phyloP scores from a whole-genome alignment of 345 rosid genomes.

The Pugionium dolabratum region DNA sequence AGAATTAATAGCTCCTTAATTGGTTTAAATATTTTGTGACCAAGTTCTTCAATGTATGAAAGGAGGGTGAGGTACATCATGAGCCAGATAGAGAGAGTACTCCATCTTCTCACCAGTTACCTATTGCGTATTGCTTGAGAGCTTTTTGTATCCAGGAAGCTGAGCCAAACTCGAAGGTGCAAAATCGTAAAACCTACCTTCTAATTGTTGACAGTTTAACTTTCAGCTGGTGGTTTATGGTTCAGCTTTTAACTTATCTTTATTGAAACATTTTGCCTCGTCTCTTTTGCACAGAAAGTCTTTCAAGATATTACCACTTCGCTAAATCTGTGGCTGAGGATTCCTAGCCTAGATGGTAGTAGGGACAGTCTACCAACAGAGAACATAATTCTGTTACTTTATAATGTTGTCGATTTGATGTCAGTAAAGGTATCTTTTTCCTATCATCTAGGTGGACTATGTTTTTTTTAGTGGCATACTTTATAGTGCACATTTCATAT shows the following conservation, averaged over 20 bases:
- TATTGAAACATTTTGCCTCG: constrained; percentile 30
- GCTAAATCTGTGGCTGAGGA: constrained; percentile 57
- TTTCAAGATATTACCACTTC: constrained; percentile 63
- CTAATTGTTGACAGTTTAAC: constrained; percentile 19
- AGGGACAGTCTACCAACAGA: constrained; percentile 43
- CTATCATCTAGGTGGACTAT: constrained; percentile 22
- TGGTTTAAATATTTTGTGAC: constrained; percentile 25
- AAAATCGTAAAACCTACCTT: constrained; percentile 43
- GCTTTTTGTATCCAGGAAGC: constrained; percentile 72
- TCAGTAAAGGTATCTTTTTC: constrained; percentile 64
- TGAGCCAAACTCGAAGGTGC: constrained; percentile 85
- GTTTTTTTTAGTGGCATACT: constrained; percentile 15
- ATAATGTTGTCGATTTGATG: constrained; percentile 64
- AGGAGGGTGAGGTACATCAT: constrained; percentile 41
- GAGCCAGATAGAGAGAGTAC: constrained; percentile 33
- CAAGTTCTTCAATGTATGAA: constrained; percentile 31
- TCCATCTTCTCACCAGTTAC: constrained; percentile 51
- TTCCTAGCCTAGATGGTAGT: constrained; percentile 40
- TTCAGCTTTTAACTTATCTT: constrained; percentile 18
- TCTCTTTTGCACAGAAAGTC: constrained; percentile 51
- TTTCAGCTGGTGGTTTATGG: constrained; percentile 26
- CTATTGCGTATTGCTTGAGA: constrained; percentile 69
- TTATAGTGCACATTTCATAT: constrained; percentile 10
- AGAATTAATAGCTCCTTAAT: constrained; percentile 2
- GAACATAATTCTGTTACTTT: constrained; percentile 54